phyloP scores from a whole-genome alignment of 768 basidiomycete genomes.

The Daedaleopsis sinensis region DNA sequence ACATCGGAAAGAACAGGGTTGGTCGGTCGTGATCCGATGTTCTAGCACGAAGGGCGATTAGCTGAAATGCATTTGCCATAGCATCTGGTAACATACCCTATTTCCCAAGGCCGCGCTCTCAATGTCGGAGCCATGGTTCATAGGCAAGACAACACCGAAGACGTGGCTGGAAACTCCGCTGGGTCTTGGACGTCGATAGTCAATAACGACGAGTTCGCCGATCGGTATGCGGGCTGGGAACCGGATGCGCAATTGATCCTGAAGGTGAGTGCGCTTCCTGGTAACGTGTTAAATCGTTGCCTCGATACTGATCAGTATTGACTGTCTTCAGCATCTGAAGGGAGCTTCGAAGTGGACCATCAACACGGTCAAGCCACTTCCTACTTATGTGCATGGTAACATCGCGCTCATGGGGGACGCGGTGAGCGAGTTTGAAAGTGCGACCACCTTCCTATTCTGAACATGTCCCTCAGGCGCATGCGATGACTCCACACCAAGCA shows the following conservation, averaged over 20 bases:
- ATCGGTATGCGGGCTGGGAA: background rate
- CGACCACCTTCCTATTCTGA: background rate
- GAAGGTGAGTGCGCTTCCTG: background rate
- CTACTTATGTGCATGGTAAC: background rate
- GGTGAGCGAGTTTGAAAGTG: background rate
- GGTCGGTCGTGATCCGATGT: background rate
- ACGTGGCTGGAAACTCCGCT: background rate
- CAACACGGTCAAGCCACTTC: background rate
- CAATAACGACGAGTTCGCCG: background rate
- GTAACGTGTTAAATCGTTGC: no score
- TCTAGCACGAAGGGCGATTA: background rate
- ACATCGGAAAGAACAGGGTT: background rate
- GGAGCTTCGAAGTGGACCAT: background rate
- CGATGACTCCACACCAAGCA: background rate
- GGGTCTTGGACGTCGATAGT: background rate
- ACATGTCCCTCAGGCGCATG: background rate
- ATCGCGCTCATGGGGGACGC: background rate
- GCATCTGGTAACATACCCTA: conserved; percentile 1
- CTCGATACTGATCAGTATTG: background rate
- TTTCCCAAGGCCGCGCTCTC: conserved; percentile 3
- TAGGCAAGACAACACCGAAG: background rate
- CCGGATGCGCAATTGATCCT: background rate
- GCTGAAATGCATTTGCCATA: background rate
- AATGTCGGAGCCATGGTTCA: background rate
- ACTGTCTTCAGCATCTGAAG: background rate